Evolutionary conservation across 345 rosid species (phyloP).

Genomic region (Zanthoxylum bungeanum): DNA sequence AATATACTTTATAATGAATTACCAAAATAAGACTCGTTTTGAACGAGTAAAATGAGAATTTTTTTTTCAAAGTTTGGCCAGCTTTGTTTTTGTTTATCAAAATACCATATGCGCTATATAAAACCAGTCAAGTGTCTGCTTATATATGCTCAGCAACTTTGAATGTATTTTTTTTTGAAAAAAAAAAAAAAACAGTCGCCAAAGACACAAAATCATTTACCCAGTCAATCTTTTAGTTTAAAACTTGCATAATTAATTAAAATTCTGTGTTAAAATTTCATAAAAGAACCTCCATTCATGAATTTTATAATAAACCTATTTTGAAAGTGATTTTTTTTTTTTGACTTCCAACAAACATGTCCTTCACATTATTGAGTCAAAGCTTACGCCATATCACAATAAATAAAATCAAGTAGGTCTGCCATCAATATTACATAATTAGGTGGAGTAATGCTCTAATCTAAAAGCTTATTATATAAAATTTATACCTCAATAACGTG

Average conservation of each 20-base stretch:
- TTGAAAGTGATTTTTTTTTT: too few relatives aligned
- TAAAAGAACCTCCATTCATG: too few relatives aligned
- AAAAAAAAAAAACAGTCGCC: neutral
- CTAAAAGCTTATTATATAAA: too few relatives aligned
- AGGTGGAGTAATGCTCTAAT: too few relatives aligned
- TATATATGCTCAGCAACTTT: neutral
- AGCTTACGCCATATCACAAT: neutral
- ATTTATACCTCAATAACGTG: too few relatives aligned
- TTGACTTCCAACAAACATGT: neutral
- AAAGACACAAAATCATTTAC: neutral
- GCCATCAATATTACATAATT: neutral
- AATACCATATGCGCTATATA: neutral
- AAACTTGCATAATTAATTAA: neutral
- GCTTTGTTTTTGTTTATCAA: neutral
- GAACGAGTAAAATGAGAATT: neutral
- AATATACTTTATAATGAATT: too few relatives aligned
- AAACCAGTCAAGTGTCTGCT: neutral
- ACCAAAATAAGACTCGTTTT: neutral
- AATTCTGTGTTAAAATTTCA: neutral
- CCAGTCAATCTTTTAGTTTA: neutral
- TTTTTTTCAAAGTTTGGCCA: constrained; percentile 1
- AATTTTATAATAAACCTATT: neutral
- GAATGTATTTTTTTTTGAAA: neutral
- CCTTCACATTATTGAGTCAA: neutral
- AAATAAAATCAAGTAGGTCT: neutral